Evolutionary conservation across 768 basidiomycete species (phyloP), one percentile per base, ranked within the genome.

Genomic region (Guyanaporus albipodus): DNA sequence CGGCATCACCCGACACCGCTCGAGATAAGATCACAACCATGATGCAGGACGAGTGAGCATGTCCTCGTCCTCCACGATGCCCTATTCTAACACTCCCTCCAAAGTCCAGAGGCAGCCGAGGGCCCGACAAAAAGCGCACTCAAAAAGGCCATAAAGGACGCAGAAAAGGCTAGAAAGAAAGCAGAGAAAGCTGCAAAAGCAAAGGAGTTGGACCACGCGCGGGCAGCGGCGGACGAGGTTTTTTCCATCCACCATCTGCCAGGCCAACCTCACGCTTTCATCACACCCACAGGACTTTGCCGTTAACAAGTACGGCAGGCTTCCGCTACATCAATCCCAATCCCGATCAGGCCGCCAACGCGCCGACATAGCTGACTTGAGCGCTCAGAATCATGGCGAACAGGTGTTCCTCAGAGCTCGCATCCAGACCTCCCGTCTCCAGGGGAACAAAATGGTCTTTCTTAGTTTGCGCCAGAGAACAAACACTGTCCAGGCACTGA

Each of bases 381-480:
- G 76, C 35, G 70, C 78, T 29, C 68, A 70, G 26, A 72, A 80
- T 55, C 80, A 84, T 51, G 91, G 83, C 6, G 73, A 94, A 61
- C 78, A 73, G 6, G 86, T 97, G 41, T 70, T 90, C 48, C 72
- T 98, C 50, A 87, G 95, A 54, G 93, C 92, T 11, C 82, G 96
- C 45, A 76, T 99, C 35, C 91, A 95, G 64, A 93, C 87, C 14
- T 85, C 87, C 22, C 85, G 96, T 44, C 87, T 89, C 0, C 91
- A 96, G 66, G 92, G 90, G 56, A 89, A 81, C 70, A 99, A 92
- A 73, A 92, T 97, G 82, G 88, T 89, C 42, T 99, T 99, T 70
- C 70, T 98, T 42, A 84, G 85, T 62, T 76, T 99, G 45, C 87
- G 95, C 49, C 95, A 99, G 67, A 80, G 88, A 56, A 84, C 78